These are phyloP conservation scores for Trichoderma sp. DNA, from an alignment of 2,329 filamentous ascomycete genomes.

Conservation along the genomic window DNA sequence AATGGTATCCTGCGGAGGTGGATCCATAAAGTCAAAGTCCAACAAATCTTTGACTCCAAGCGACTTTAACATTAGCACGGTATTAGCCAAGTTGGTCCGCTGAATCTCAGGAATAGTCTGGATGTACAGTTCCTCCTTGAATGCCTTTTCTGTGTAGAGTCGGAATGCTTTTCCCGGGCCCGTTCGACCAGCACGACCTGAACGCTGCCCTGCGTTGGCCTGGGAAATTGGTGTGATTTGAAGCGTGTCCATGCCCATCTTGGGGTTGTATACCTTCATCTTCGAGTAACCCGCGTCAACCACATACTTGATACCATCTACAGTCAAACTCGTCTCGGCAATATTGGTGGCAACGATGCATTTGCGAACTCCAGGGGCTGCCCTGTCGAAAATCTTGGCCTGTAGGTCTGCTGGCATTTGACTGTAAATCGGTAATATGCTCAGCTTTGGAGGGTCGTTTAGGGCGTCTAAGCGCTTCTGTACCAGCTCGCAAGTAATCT, in stretches of 20 bases:
- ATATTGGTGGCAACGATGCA: slow-evolving; percentile 99
- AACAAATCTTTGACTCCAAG: slow-evolving; percentile 91
- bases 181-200: slow-evolving; percentile 90
- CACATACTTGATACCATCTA: slow-evolving; percentile 99
- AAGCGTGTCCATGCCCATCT: slow-evolving; percentile 98
- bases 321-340: slow-evolving; percentile 95
- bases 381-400: slow-evolving; percentile 95
- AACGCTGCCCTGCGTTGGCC: slow-evolving; percentile 91
- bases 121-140: slow-evolving; percentile 93
- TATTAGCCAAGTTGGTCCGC: slow-evolving; percentile 93
- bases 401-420: slow-evolving; percentile 99
- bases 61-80: slow-evolving; percentile 90
- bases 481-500: slow-evolving; percentile 91
- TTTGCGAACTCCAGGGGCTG: slow-evolving; percentile 87
- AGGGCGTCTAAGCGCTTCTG: slow-evolving; percentile 84
- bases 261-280: slow-evolving; percentile 96
- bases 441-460: slow-evolving; percentile 92
- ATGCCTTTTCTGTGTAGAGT: slow-evolving; percentile 91
- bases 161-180: slow-evolving; percentile 95
- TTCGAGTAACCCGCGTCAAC: slow-evolving; percentile 97
- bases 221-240: slow-evolving; percentile 98
- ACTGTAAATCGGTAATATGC: slow-evolving; percentile 96
- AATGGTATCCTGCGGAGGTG: slow-evolving; percentile 95
- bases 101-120: slow-evolving; percentile 98
- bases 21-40: slow-evolving; percentile 99